Evolutionary conservation across 805 yeast species (phyloP).

Genomic region (Starmerella bacillaris): DNA sequence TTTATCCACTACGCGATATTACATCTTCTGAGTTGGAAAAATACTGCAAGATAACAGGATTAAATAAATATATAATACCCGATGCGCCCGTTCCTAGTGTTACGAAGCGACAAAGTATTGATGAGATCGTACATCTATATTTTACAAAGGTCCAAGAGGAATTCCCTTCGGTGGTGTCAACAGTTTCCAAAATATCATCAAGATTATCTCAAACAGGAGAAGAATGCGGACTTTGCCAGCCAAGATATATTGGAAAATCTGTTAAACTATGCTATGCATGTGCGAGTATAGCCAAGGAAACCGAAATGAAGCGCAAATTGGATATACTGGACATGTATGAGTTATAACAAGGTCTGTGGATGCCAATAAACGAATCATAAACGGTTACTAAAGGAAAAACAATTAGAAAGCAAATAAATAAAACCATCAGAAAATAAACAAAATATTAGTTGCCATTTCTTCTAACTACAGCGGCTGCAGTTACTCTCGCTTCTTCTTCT

Average conservation of each 20-base stretch:
- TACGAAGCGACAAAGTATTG: conserved; percentile 59
- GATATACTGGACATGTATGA: neutral
- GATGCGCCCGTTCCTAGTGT: conserved; percentile 24
- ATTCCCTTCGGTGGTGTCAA: conserved; percentile 77
- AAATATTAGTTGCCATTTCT: neutral
- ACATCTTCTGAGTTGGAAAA: conserved; percentile 47
- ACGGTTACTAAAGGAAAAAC: too few species aligned
- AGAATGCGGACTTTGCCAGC: conserved; percentile 13
- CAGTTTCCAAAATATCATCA: conserved; percentile 78
- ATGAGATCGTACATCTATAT: conserved; percentile 59
- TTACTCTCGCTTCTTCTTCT: conserved; percentile 6
- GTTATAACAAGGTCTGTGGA: neutral
- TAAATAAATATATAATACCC: conserved; percentile 24
- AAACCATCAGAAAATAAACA: too few species aligned
- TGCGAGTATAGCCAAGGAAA: neutral
- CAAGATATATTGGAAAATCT: neutral
- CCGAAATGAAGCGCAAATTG: neutral
- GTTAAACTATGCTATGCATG: conserved; percentile 16
- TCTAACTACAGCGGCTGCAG: conserved; percentile 5
- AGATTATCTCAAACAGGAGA: conserved; percentile 31
- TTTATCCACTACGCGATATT: conserved; percentile 63
- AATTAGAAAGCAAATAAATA: neutral
- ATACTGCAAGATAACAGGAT: conserved; percentile 30
- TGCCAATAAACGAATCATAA: too few species aligned
- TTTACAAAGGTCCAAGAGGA: conserved; percentile 53